A percentile compares a stretch with the other conserved stretches of the same genome.
These are phyloP conservation scores for Candida sithepensis DNA, from an alignment of 805 yeast genomes.

Conservation along the genomic window DNA sequence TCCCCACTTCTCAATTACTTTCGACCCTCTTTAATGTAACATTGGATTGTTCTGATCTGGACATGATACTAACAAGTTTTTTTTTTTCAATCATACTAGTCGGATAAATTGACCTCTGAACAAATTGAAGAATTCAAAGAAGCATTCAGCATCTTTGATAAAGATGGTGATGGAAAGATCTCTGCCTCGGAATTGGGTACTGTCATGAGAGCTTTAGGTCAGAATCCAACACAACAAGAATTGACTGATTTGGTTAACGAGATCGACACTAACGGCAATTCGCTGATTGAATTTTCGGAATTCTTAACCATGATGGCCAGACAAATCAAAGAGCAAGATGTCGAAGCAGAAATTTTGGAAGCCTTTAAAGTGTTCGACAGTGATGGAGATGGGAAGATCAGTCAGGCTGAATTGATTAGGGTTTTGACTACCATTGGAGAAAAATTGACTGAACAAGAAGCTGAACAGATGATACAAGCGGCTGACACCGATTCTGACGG, in stretches of 20 bases:
- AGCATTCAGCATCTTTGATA: slow-evolving; percentile 95
- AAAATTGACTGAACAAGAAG: slow-evolving; percentile 93
- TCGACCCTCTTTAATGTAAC: no score
- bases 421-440: slow-evolving; percentile 98
- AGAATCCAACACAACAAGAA: slow-evolving; percentile 94
- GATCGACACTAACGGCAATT: slow-evolving; percentile 94
- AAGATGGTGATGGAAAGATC: slow-evolving; percentile 95
- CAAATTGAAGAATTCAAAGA: slow-evolving; percentile 97
- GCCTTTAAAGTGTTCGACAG: slow-evolving; percentile 97
- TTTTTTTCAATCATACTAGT: slow-evolving; percentile 34
- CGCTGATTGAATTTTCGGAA: slow-evolving; percentile 78
- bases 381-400: slow-evolving; percentile 95
- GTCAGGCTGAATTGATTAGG: slow-evolving; percentile 94
- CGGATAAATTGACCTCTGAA: slow-evolving; percentile 89
- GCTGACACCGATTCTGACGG: slow-evolving; percentile 96
- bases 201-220: slow-evolving; percentile 98
- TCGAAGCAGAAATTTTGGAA: slow-evolving; percentile 95
- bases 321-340: slow-evolving; percentile 94
- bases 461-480: slow-evolving; percentile 94
- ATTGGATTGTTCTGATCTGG: no score
- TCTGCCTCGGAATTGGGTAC: slow-evolving; percentile 95
- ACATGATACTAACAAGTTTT: not conserved
- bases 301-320: slow-evolving; percentile 84
- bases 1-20: no score
- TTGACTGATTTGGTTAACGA: slow-evolving; percentile 96